These are phyloP conservation scores for Clonostachys byssicola DNA, from an alignment of 2,329 filamentous ascomycete genomes.

Conservation along the genomic window DNA sequence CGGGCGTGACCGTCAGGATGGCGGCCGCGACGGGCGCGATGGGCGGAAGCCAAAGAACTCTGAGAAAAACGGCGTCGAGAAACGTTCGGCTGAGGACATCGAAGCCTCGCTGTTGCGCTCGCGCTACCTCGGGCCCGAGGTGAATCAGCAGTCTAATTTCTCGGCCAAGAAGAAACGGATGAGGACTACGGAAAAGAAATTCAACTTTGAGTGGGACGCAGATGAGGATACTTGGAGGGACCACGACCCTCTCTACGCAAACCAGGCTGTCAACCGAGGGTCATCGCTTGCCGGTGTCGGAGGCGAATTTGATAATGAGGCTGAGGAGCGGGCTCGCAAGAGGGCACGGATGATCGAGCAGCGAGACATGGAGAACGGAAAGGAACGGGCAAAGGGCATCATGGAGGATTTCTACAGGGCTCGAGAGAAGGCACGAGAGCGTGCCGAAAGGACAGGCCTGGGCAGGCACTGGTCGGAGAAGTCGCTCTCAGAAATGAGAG, in stretches of 20 bases:
- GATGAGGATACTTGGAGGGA: conserved; percentile 74
- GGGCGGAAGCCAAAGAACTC: conserved; percentile 24
- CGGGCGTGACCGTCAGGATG: conserved; percentile 22
- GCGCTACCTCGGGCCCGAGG: conserved; percentile 87
- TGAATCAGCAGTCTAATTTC: conserved; percentile 78
- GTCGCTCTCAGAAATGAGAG: conserved; percentile 86
- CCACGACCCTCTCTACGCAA: conserved; percentile 72
- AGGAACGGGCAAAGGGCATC: conserved; percentile 71
- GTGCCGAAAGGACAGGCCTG: conserved; percentile 67
- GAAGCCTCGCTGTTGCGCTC: conserved; percentile 73
- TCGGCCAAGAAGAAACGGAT: conserved; percentile 94
- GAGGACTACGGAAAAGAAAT: conserved; percentile 91
- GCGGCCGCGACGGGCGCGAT: conserved; percentile 5
- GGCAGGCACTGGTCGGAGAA: conserved; percentile 98
- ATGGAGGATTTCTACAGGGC: conserved; percentile 74
- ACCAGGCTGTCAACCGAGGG: conserved; percentile 20
- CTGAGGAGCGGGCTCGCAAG: conserved; percentile 49
- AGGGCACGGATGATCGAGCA: conserved; percentile 68
- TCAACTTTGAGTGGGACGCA: conserved; percentile 97
- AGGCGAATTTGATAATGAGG: conserved; percentile 47
- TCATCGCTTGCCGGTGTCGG: conserved; percentile 42
- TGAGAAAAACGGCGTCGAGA: conserved; percentile 22
- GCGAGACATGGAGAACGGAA: conserved; percentile 72
- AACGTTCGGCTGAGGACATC: conserved; percentile 51
- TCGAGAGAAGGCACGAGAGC: conserved; percentile 62